Conservation (phyloP, 441 rosid species). For the Croton laevigatus region DNA sequence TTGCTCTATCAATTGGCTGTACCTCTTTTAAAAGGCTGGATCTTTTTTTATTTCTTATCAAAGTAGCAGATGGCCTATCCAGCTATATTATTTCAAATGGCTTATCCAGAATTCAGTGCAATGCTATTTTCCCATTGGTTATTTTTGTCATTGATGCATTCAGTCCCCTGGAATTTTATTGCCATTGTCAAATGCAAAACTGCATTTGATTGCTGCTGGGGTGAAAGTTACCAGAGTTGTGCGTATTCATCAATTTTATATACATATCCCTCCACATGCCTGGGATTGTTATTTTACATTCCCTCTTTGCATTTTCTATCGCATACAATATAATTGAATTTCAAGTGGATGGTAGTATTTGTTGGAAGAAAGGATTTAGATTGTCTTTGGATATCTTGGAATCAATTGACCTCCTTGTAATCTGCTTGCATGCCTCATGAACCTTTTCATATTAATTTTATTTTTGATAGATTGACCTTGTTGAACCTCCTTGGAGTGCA, state of each 20-base stretch:
- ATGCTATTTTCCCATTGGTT: not conserved
- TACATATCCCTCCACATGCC: not conserved
- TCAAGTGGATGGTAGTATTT: not conserved
- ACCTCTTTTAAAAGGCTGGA: not conserved
- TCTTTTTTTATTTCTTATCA: not conserved
- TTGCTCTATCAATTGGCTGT: not conserved
- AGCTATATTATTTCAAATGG: not conserved
- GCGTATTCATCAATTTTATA: not conserved
- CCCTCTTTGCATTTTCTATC: not conserved
- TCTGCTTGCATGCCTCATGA: constrained; percentile 2
- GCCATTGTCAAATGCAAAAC: not conserved
- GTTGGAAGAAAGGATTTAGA: not conserved
- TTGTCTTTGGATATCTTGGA: not conserved
- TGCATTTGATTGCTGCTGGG: not conserved
- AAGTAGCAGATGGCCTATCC: not conserved
- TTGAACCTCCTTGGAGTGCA: constrained; percentile 40
- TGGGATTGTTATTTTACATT: not conserved
- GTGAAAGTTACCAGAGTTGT: not conserved
- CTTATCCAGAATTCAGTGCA: not conserved
- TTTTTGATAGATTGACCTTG: constrained; percentile 15
- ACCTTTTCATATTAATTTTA: constrained; percentile 16
- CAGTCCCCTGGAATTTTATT: not conserved
- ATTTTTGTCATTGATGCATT: not conserved
- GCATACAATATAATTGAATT: not conserved
- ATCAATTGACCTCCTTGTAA: constrained; percentile 1